Evolutionary conservation across 2,329 filamentous ascomycete species (phyloP).

Genomic region (Aspergillus sp.): DNA sequence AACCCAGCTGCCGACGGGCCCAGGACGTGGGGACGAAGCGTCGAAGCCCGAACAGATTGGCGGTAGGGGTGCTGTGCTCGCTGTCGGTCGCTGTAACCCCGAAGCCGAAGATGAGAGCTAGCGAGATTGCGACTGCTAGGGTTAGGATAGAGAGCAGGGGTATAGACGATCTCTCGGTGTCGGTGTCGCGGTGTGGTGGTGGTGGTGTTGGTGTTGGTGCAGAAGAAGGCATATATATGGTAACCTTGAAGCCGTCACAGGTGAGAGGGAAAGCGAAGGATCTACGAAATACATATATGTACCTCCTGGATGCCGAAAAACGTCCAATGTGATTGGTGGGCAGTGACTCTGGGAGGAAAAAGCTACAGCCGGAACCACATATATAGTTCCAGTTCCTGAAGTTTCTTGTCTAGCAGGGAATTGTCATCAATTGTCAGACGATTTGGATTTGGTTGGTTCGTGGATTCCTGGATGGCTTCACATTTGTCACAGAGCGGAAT

Average conservation of each 20-base stretch:
- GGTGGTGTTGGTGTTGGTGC: conserved; percentile 6
- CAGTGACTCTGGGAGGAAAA: no score
- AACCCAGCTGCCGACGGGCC: conserved; percentile 3
- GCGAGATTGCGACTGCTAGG: conserved; percentile 26
- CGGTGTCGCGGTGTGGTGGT: background rate
- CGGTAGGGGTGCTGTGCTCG: conserved; percentile 11
- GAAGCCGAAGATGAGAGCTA: conserved; percentile 21
- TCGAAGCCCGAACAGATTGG: conserved; percentile 35
- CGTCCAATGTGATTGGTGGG: no score
- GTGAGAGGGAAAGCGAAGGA: background rate
- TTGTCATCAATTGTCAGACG: conserved; percentile 2
- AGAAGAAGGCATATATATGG: conserved; percentile 13
- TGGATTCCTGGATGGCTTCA: background rate
- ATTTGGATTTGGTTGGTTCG: background rate
- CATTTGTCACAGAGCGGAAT: conserved; percentile 14
- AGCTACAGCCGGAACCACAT: background rate
- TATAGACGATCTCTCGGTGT: conserved; percentile 17
- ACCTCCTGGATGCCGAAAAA: no score
- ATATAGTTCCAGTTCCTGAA: background rate
- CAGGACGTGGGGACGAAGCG: conserved; percentile 26
- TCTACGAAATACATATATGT: background rate
- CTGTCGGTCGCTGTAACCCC: conserved; percentile 15
- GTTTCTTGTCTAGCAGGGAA: background rate
- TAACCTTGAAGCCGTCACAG: background rate
- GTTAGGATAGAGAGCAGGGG: conserved; percentile 25